Evolutionary conservation across 2,329 filamentous ascomycete genomes (phyloP), one percentile per base, ranked within the genome.

Genomic region (Claviceps sp.): DNA sequence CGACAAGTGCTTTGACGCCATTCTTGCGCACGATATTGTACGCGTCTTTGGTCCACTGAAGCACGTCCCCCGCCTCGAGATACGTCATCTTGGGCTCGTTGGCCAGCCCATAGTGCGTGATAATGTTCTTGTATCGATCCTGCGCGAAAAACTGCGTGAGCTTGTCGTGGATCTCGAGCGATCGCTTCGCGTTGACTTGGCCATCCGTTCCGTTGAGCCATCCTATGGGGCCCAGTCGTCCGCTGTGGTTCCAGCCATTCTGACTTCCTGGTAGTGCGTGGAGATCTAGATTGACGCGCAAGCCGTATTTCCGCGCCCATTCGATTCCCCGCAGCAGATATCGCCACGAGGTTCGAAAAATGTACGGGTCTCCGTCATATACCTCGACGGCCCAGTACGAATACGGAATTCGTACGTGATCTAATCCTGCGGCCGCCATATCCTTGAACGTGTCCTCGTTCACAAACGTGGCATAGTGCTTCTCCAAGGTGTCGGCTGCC

Each of bases 241-340:
- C 93, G 59, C 87, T 94, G 67, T 98, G 93, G 61, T 96, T 96
- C 91, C 91, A 97, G 2, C 93, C 93, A 61, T 98, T 98, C 63
- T 97, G 93, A 54, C 86, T 91, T 0, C 93, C 93, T 0, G 91
- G 91, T 0, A 93, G 74, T n/a, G 78, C 89, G 68, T 98, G 93
- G 4, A 96, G 71, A 65, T 98, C 93, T 4, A 98, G 79, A 56
- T 97, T 97, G 42, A 98, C 82, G 2, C 93, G 85, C 4, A 98
- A 73, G 0, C 93, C 93, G 65, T 96, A 86, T 62, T 94, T 90
- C 26, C 93, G 85, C 45, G 86, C 88, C 78, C 88, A 98, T 66
- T 98, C 93, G 58, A 98, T 95, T 9, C 78, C 88, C 16, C 93
- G 83, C 9, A 98, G 78, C 1, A 98, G 81, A 62, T 98, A 98